Percentiles rank a stretch among this genome's conserved stretches.
phyloP scores from a whole-genome alignment of 352 stramenopile species.

The Globisporangium paroecandrum region DNA sequence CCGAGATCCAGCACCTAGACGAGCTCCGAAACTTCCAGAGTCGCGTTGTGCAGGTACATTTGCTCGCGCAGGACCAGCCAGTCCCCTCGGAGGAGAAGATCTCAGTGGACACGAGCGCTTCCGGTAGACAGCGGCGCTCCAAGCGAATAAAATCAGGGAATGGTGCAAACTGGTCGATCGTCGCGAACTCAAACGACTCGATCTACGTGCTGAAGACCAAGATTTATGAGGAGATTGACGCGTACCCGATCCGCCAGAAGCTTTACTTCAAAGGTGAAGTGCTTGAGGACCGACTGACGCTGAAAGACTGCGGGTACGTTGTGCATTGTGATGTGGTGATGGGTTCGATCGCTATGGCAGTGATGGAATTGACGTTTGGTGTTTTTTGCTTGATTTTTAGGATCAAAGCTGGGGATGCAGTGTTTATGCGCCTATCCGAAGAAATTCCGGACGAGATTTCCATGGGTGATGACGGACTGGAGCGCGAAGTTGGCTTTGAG shows the following conservation, averaged over 20 bases:
- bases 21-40: slow-evolving; percentile 66
- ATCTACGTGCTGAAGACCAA: slow-evolving; percentile 78
- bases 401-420: slow-evolving; percentile 67
- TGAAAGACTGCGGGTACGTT: slow-evolving; percentile 66
- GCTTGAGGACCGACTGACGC: slow-evolving; percentile 46
- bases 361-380: background rate
- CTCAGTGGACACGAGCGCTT: slow-evolving; percentile 32
- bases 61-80: slow-evolving; percentile 51
- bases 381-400: slow-evolving; percentile 21
- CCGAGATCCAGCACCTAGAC: slow-evolving; percentile 36
- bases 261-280: slow-evolving; percentile 66
- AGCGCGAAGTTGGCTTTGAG: slow-evolving; percentile 72
- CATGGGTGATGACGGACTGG: slow-evolving; percentile 40
- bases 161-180: slow-evolving; percentile 40
- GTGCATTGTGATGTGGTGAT: background rate
- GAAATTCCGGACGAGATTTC: slow-evolving; percentile 57
- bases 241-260: slow-evolving; percentile 59
- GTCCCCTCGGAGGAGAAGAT: slow-evolving; percentile 45
- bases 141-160: slow-evolving; percentile 50
- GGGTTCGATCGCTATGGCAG: background rate
- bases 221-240: slow-evolving; percentile 69
- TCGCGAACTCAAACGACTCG: slow-evolving; percentile 58
- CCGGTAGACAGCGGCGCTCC: slow-evolving; percentile 50
- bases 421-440: slow-evolving; percentile 70
- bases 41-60: slow-evolving; percentile 53